Base-by-base conservation (phyloP, 768 basidiomycete species). In the Nidula microcarpa region DNA sequence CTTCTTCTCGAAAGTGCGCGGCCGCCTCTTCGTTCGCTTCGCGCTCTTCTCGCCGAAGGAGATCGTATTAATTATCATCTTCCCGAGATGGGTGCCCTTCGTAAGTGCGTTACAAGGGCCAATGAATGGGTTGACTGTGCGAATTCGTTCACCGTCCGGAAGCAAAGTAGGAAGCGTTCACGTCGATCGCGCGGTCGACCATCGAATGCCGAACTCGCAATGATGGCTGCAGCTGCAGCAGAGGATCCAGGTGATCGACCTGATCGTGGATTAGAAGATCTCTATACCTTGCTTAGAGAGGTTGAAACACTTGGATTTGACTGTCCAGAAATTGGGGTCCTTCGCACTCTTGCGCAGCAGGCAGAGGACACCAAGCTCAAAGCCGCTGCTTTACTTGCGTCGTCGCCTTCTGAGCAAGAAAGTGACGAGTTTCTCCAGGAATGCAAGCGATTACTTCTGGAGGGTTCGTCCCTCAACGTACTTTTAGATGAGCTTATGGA, bases 61-160 rank as follows among this genome's bases (percentile, higher is more conserved):
- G 93, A 97, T 59, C 89, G 88, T 51, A 91, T 95, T 67, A 86
- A 81, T 53, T 83, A 84, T 63, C 75, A 78, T 33, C 78, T 95
- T 11, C 77, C 84, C 1, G 91, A 95, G 67, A 75, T 94, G 52
- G 68, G 72, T 32, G 71, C 80, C 46, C 79, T 98, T 36, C 81
- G 87, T 44, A 89, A 84, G 68, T 91, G 91, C 62, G 91, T 98
- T 50, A 80, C 67, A 43, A 78, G 83, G 56, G 94, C 89, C 16
- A 91, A 85, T 57, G 87, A 89, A 61, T 95, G 94, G 94, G 75
- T 94, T n/a, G 91, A 93, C 54, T 77, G 83, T 7, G 89, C 90
- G 33, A 90, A 90, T 57, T 75, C 80, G 0, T 91, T 91, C 70
- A 75, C 87, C 55, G 80, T 87, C 49, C 86, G 89, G 51, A 92